These are phyloP conservation scores for Dothideomycetes sp. DNA, from an alignment of 2,329 filamentous ascomycete species.

Conservation along the genomic window DNA sequence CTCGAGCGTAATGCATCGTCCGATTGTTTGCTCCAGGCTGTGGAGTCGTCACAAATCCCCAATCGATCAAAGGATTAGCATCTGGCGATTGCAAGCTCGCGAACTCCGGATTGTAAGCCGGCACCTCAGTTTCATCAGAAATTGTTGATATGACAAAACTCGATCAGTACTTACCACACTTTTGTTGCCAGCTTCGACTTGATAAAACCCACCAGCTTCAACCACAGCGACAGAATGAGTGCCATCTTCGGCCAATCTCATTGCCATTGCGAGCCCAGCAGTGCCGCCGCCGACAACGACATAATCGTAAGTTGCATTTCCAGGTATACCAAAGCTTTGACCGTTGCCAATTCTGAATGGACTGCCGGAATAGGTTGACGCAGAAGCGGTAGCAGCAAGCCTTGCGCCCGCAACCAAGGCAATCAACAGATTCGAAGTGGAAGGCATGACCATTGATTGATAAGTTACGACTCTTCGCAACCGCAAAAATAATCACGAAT, in stretches of 20 bases:
- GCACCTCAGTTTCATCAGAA: neutral
- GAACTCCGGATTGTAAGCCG: slow-evolving; percentile 2
- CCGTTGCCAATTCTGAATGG: neutral
- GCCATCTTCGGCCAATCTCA: slow-evolving; percentile 11
- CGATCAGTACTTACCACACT: slow-evolving; percentile 2
- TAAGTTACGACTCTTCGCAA: too few relatives aligned
- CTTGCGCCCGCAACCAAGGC: too few relatives aligned
- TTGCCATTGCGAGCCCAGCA: slow-evolving; percentile 13
- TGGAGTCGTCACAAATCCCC: slow-evolving; percentile 17
- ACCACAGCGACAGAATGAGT: slow-evolving; percentile 14
- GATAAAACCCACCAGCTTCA: slow-evolving; percentile 16
- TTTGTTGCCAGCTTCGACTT: slow-evolving; percentile 13
- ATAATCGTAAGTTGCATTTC: slow-evolving; percentile 14
- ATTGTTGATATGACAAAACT: neutral
- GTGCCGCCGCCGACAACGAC: slow-evolving; percentile 14
- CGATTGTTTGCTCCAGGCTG: slow-evolving; percentile 3
- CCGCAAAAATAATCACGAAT: too few relatives aligned
- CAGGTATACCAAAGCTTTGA: neutral
- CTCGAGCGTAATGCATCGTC: slow-evolving; percentile 17
- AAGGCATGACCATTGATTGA: too few relatives aligned
- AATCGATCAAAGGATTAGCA: slow-evolving; percentile 18
- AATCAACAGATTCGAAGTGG: too few relatives aligned
- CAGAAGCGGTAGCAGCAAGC: neutral
- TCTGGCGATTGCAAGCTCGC: slow-evolving; percentile 2
- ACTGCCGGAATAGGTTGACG: neutral